Conservation (phyloP, 2,329 filamentous ascomycete species). For the Fusarium sp. region DNA sequence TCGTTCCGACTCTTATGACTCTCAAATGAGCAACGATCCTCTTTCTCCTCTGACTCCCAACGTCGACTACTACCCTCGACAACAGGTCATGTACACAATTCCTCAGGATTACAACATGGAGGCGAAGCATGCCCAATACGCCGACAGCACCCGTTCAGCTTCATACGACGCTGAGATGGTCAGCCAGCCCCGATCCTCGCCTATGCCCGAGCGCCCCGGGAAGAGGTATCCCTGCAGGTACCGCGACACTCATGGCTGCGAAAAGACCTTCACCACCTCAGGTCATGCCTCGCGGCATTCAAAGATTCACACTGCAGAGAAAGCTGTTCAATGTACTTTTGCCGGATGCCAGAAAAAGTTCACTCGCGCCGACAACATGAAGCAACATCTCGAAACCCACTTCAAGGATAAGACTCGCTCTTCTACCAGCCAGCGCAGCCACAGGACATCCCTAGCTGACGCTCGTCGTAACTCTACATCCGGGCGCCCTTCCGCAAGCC, state of each 20-base stretch:
- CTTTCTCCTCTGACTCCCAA: conserved; percentile 65
- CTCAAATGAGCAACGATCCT: conserved; percentile 64
- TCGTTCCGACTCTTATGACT: conserved; percentile 70
- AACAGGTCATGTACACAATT: conserved; percentile 52
- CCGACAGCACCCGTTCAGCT: conserved; percentile 55
- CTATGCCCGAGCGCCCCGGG: conserved; percentile 56
- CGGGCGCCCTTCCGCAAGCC: conserved; percentile 43
- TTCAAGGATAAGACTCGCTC: conserved; percentile 68
- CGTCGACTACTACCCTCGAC: conserved; percentile 53
- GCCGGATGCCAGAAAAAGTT: conserved; percentile 81
- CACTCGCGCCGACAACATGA: conserved; percentile 87
- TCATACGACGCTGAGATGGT: conserved; percentile 61
- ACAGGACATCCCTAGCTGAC: conserved; percentile 47
- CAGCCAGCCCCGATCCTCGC: conserved; percentile 51
- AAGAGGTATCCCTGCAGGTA: conserved; percentile 81
- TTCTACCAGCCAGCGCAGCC: conserved; percentile 47
- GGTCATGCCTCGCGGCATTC: conserved; percentile 86
- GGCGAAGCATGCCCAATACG: conserved; percentile 54
- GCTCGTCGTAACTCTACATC: conserved; percentile 47
- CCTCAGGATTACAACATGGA: conserved; percentile 48
- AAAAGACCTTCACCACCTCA: conserved; percentile 84
- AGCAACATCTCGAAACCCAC: conserved; percentile 83
- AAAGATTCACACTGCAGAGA: conserved; percentile 85
- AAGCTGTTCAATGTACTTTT: conserved; percentile 75
- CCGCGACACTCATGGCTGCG: conserved; percentile 75